Evolutionary conservation across 1,284 basidiomycete genomes (phyloP), one percentile per base, ranked within the genome.

Genomic region (Veloboletus limbatus): DNA sequence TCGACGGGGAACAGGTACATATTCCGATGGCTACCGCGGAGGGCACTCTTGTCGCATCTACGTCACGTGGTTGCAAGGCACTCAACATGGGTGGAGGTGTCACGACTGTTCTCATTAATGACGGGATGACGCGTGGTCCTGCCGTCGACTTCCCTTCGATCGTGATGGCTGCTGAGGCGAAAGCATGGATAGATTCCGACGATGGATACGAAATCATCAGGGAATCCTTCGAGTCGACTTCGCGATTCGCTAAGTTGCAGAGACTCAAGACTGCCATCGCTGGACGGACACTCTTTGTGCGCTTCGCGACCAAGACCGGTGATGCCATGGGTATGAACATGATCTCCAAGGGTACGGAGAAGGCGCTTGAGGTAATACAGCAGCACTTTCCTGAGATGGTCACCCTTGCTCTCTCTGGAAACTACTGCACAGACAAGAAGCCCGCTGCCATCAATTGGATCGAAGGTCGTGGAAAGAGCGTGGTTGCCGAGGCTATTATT

Each of bases 291-390:
- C 74, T 99, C 31, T 99, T 88, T 67, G 86, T 98, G n/a, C 82
- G 97, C 39, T 98, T 99, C 63, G 90, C 90, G 38, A 98, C 94
- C 48, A 86, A 78, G 43, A 99, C 97, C 0, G 97, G 97, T 46
- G 97, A 99, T 64, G 97, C 96, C 24, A 99, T 99, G 96, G 96
- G 96, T 26, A 99, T 99, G 97, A 99, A 99, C 76, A 99, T 99
- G 96, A 92, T 94, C 63, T 89, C 86, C 21, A 96, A 96, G 70
- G 94, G 94, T 7, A 93, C 91, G 8, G 97, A 99, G 72, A 92
- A 92, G 70, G 92, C 94, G 17, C 79, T 99, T 16, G 89, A 88
- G 60, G 78, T 78, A 26, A 81, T 99, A 76, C 77, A 79, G 55
- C 75, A 78, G 52, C 72, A 85, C 62, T 99, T 93, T 77, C 96